Evolutionary conservation across 805 yeast genomes (phyloP).

Genomic region (Saccharomycopsis fibuligera): DNA sequence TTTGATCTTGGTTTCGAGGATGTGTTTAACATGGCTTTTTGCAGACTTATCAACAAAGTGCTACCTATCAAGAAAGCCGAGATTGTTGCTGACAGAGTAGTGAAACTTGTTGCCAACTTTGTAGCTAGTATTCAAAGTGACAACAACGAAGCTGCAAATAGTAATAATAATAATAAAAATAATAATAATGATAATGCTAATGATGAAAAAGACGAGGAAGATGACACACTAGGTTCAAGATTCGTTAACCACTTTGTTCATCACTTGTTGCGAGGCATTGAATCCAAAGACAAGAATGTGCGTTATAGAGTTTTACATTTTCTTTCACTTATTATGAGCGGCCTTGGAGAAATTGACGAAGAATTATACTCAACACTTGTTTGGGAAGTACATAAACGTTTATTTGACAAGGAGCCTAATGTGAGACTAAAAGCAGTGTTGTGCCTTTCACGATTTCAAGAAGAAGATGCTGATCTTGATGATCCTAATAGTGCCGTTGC

Average conservation of each 20-base stretch:
- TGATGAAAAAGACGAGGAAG: conserved; percentile 31
- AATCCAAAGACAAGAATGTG: conserved; percentile 69
- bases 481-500: conserved; percentile 41
- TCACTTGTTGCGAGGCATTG: conserved; percentile 71
- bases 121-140: conserved; percentile 35
- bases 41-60: conserved; percentile 55
- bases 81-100: conserved; percentile 66
- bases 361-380: conserved; percentile 59
- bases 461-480: conserved; percentile 28
- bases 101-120: conserved; percentile 58
- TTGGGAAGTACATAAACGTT: conserved; percentile 53
- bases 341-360: conserved; percentile 69
- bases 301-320: conserved; percentile 76
- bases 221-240: conserved; percentile 35
- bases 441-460: conserved; percentile 72
- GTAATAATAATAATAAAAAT: conserved; percentile 28
- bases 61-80: conserved; percentile 66
- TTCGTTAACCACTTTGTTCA: conserved; percentile 57
- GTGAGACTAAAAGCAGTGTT: conserved; percentile 83
- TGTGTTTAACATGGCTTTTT: conserved; percentile 54
- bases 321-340: conserved; percentile 62
- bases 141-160: conserved; percentile 14
- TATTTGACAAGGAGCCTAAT: conserved; percentile 67
- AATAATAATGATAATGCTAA: conserved; percentile 26
- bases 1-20: conserved; percentile 45